These are phyloP conservation scores for Bolboschoenoplectus hybrid DNA, from an alignment of 202 grass and related monocot genomes.

Conservation along the genomic window DNA sequence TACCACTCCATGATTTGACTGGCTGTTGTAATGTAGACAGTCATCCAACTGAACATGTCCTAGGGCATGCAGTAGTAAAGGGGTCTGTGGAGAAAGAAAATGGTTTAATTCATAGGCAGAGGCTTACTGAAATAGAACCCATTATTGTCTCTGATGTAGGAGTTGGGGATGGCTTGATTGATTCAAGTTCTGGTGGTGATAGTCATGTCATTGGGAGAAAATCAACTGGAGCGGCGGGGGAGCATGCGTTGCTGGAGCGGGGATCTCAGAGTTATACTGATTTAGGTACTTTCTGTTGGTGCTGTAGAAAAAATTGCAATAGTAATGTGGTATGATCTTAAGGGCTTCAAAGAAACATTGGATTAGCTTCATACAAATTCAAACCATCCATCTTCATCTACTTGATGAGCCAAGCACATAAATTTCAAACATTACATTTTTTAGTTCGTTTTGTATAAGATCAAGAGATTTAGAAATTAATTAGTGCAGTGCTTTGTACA, in stretches of 20 bases:
- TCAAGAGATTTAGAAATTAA: not conserved
- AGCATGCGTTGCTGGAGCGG: not conserved
- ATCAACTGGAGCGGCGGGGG: not conserved
- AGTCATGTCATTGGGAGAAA: not conserved
- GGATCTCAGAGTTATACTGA: not conserved
- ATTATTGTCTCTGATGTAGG: slow-evolving; percentile 25
- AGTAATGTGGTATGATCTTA: not conserved
- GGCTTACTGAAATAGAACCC: not conserved
- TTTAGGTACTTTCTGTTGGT: not conserved
- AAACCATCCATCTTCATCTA: not conserved
- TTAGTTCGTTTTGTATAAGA: not conserved
- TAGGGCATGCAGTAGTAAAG: not conserved
- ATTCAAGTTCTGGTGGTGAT: not conserved
- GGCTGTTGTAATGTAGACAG: not conserved
- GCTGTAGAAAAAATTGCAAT: not conserved
- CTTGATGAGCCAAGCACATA: not conserved
- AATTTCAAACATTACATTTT: not conserved
- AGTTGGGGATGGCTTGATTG: not conserved
- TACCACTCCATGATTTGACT: not conserved
- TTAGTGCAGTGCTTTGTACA: not conserved
- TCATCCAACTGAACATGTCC: not conserved
- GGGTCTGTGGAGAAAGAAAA: not conserved
- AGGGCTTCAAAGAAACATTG: not conserved
- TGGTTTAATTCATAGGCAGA: not conserved
- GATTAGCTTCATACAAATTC: not conserved